phyloP scores from a whole-genome alignment of 2,329 filamentous ascomycete species.

The Fusarium albidum region DNA sequence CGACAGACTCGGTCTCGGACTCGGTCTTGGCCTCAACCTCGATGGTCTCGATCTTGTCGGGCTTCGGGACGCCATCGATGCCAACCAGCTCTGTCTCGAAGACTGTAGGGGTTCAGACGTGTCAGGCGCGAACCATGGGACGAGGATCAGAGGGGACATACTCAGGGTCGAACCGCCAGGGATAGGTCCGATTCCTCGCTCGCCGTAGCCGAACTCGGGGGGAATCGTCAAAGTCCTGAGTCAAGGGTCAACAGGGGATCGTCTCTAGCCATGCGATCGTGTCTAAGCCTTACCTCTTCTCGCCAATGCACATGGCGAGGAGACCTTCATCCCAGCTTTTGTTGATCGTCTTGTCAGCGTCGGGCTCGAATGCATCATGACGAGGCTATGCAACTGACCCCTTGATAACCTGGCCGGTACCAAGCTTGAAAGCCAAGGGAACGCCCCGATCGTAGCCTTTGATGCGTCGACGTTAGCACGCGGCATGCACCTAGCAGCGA shows the following conservation, averaged over 20 bases:
- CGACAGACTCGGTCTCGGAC: conserved; percentile 36
- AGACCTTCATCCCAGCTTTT: conserved; percentile 94
- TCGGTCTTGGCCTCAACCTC: conserved; percentile 36
- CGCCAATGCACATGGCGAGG: conserved; percentile 93
- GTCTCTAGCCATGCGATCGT: not conserved
- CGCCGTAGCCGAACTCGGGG: conserved; percentile 85
- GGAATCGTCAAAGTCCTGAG: conserved; percentile 83
- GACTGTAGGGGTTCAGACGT: conserved; percentile 55
- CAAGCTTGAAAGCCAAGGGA: conserved; percentile 83
- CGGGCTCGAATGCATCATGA: conserved; percentile 11
- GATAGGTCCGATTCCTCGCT: conserved; percentile 80
- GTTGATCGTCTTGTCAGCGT: conserved; percentile 30
- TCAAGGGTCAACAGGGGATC: conserved; percentile 18
- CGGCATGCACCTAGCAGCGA: conserved; percentile 6
- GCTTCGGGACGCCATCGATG: conserved; percentile 74
- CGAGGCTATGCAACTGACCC: conserved; percentile 62
- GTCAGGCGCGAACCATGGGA: conserved; percentile 24
- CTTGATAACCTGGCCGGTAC: conserved; percentile 85
- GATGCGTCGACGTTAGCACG: conserved; percentile 20
- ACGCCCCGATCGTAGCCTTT: conserved; percentile 76
- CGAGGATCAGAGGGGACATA: conserved; percentile 49
- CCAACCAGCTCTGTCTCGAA: conserved; percentile 92
- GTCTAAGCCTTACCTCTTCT: conserved; percentile 69
- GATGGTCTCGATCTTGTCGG: conserved; percentile 47
- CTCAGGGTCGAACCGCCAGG: conserved; percentile 80